Percentiles rank a stretch among this genome's conserved stretches.
These are phyloP conservation scores for Dorcoceras hygrometricum DNA, from an alignment of 257 asterid genomes.

Conservation along the genomic window DNA sequence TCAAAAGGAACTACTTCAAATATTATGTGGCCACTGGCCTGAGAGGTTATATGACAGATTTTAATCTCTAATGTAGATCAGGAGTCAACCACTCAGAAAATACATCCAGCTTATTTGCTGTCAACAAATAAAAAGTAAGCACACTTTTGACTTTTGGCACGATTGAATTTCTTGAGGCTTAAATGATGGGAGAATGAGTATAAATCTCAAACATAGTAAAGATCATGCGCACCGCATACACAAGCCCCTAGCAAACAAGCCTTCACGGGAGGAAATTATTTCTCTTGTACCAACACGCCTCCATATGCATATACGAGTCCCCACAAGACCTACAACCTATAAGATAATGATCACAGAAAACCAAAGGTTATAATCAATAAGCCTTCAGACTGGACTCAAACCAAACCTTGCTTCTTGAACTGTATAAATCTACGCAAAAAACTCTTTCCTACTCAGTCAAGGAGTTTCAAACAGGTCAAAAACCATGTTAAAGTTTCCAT, in stretches of 20 bases:
- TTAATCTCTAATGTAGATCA: slow-evolving; percentile 4
- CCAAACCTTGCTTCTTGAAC: background rate
- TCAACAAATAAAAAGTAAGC: slow-evolving; percentile 10
- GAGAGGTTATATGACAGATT: background rate
- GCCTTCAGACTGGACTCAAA: slow-evolving; percentile 16
- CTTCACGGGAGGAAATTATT: slow-evolving; percentile 76
- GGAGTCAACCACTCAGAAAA: slow-evolving; percentile 11
- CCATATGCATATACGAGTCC: slow-evolving; percentile 92
- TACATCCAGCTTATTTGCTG: slow-evolving; percentile 10
- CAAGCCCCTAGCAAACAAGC: slow-evolving; percentile 72
- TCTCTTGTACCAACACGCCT: slow-evolving; percentile 70
- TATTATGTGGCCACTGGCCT: slow-evolving; percentile 11
- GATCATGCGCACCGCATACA: slow-evolving; percentile 78
- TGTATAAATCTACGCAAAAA: slow-evolving; percentile 2
- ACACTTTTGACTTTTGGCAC: slow-evolving; percentile 7
- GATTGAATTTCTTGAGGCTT: slow-evolving; percentile 8
- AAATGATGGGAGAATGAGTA: slow-evolving; percentile 14
- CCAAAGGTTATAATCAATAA: slow-evolving; percentile 23
- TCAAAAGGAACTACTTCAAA: slow-evolving; percentile 6
- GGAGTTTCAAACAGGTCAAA: slow-evolving; percentile 8
- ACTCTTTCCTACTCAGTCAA: slow-evolving; percentile 15
- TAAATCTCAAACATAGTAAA: slow-evolving; percentile 10
- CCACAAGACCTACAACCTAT: slow-evolving; percentile 92
- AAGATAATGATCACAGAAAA: slow-evolving; percentile 24
- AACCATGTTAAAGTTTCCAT: background rate